Conservation (phyloP, 1,284 basidiomycete species). For the Peniophora sp. region DNA sequence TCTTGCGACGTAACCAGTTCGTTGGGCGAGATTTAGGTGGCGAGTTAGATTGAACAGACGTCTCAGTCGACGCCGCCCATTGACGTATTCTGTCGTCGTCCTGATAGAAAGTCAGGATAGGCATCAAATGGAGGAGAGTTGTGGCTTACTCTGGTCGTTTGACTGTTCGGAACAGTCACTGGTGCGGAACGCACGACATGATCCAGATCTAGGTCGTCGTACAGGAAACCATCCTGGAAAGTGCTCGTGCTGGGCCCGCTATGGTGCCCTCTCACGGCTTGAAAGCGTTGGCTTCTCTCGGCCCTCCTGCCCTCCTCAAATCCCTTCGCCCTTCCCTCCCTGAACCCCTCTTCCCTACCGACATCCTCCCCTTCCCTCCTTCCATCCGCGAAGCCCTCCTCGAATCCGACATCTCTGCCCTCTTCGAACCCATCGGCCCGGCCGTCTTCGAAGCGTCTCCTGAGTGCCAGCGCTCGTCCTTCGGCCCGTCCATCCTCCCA, state of each 20-base stretch:
- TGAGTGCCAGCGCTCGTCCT: slow-evolving; percentile 38
- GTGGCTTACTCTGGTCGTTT: not conserved
- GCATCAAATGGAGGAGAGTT: not conserved
- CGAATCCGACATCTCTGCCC: slow-evolving; percentile 31
- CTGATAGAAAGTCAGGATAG: not conserved
- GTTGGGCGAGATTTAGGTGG: slow-evolving; percentile 3
- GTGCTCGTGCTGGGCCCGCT: too few relatives aligned
- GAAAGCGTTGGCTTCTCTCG: slow-evolving; percentile 14
- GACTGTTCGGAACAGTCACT: not conserved
- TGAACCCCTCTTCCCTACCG: slow-evolving; percentile 44
- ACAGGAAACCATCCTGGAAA: slow-evolving; percentile 6
- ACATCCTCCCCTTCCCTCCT: slow-evolving; percentile 36
- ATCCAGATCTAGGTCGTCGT: not conserved
- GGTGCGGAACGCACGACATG: not conserved
- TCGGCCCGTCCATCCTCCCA: slow-evolving; percentile 36
- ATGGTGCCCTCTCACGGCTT: not conserved
- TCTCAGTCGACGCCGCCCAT: slow-evolving; percentile 10
- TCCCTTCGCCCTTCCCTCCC: slow-evolving; percentile 42
- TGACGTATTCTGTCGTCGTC: slow-evolving; percentile 9
- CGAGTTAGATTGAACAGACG: slow-evolving; percentile 4
- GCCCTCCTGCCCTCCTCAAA: slow-evolving; percentile 21
- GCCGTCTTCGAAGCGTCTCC: slow-evolving; percentile 26
- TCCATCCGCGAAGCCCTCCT: slow-evolving; percentile 33
- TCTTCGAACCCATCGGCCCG: slow-evolving; percentile 36
- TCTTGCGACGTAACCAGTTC: too few relatives aligned